Base-by-base conservation (phyloP, 202 grass and related monocot genomes). In the Carex arenaria region DNA sequence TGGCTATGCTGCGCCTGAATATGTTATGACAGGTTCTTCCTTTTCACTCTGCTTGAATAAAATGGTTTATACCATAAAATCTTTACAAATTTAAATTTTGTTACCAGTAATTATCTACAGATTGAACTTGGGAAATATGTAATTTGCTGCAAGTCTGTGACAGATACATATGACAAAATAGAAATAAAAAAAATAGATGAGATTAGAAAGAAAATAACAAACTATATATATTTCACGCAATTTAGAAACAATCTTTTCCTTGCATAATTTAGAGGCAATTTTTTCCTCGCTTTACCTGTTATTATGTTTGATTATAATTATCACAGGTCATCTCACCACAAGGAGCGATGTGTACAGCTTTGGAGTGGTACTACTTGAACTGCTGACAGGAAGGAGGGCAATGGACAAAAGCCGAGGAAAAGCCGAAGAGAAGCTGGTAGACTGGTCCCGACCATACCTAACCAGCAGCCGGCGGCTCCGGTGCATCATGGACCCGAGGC, bases 1-100 rank as follows among this genome's bases (percentile, higher is more conserved):
- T 80, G 96, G 96, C 1, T 98, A 98, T 49, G 96, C 96, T 0
- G 96, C 96, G 7, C 96, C 96, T 3, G 96, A 99, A 80, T 99
- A 99, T 73, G 91, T 99, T 34, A 89, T 89, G 91, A 99, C 96
- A 79, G 89, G 89, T 90, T 80, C 32, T 54, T 57, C 20, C 10
- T 59, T 57, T 32, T 64, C 12, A 18, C 6, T 42, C 18, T 28
- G 64, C 43, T 66, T 36, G 1, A 70, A 10, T 71, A 71, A 71
- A 22, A 71, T 20, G 18, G 3, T 47, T 20, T 5, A 53, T 75
- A 52, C 13, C 49, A 31, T 75, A 13, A 28, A 10, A 72, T 45
- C 20, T 51, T 72, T 2, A 26, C 26, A 26, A 26, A 26, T 26
- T 26, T 15, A 13, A 72, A 38, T 51, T 72, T 20, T 52, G 43